These are phyloP conservation scores for Aspergillus thermomutatus DNA, from an alignment of 2,329 filamentous ascomycete species.

Conservation along the genomic window DNA sequence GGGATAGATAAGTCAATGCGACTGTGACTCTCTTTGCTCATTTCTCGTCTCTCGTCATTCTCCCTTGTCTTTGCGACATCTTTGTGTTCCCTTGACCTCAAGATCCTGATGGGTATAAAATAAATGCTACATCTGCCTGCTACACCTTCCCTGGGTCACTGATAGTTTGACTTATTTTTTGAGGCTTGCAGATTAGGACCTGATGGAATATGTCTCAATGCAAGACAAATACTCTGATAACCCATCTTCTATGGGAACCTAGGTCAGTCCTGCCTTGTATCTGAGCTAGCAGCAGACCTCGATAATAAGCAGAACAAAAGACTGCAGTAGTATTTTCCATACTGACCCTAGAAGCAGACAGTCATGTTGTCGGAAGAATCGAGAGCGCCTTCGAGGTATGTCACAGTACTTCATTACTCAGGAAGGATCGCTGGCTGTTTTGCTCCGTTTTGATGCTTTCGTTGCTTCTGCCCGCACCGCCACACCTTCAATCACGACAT, in stretches of 20 bases:
- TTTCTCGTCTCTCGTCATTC: neutral
- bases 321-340: slow-evolving; percentile 7
- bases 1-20: neutral
- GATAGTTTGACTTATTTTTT: neutral
- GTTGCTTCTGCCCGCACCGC: slow-evolving; percentile 17
- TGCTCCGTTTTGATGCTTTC: slow-evolving; percentile 13
- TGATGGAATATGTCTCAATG: slow-evolving; percentile 14
- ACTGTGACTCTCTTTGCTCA: neutral
- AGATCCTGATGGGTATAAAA: neutral
- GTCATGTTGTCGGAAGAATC: neutral
- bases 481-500: slow-evolving; percentile 13
- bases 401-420: neutral
- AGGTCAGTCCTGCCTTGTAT: slow-evolving; percentile 21
- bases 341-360: slow-evolving; percentile 13
- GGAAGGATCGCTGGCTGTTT: slow-evolving; percentile 17
- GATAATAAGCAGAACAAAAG: slow-evolving; percentile 12
- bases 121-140: neutral
- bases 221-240: slow-evolving; percentile 21
- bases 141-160: neutral
- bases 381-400: neutral
- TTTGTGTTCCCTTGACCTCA: neutral
- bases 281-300: neutral
- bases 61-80: neutral
- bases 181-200: neutral
- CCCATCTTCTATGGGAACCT: slow-evolving; percentile 31